Evolutionary conservation across 768 basidiomycete species (phyloP).

Genomic region (Xerocomus spinulosus): DNA sequence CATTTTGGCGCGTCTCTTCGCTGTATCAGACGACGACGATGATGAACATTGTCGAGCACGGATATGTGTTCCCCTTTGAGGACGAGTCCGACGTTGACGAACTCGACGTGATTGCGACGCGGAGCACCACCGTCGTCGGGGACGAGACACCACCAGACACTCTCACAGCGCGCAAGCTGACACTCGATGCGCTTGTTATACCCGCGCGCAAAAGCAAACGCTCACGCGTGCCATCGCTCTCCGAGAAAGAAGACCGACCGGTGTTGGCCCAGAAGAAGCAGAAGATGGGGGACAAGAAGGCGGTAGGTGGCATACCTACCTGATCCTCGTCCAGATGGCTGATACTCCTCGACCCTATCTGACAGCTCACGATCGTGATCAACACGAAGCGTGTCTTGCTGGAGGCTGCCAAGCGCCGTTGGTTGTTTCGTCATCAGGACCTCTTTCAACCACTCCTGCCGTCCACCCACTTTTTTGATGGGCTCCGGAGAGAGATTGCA

Average conservation of each 20-base stretch:
- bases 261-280: constrained; percentile 22
- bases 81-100: constrained; percentile 23
- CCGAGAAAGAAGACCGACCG: neutral
- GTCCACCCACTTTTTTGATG: constrained; percentile 35
- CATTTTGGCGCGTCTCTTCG: neutral
- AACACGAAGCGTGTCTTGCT: constrained; percentile 35
- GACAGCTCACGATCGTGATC: constrained; percentile 41
- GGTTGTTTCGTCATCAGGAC: constrained; percentile 42
- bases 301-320: constrained; percentile 25
- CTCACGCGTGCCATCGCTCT: constrained; percentile 5
- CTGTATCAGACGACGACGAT: neutral
- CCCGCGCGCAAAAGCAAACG: constrained; percentile 19
- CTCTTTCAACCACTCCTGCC: constrained; percentile 49
- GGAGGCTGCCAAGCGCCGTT: constrained; percentile 41
- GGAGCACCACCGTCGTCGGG: constrained; percentile 26
- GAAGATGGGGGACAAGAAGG: constrained; percentile 37
- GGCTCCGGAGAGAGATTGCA: constrained; percentile 29
- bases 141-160: constrained; percentile 23
- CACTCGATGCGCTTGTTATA: constrained; percentile 7
- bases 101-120: constrained; percentile 28
- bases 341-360: neutral
- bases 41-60: constrained; percentile 1
- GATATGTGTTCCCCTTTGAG: constrained; percentile 11
- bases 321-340: neutral
- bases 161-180: neutral